Base-by-base conservation (phyloP, 768 basidiomycete genomes). In the Lentinula sp. region DNA sequence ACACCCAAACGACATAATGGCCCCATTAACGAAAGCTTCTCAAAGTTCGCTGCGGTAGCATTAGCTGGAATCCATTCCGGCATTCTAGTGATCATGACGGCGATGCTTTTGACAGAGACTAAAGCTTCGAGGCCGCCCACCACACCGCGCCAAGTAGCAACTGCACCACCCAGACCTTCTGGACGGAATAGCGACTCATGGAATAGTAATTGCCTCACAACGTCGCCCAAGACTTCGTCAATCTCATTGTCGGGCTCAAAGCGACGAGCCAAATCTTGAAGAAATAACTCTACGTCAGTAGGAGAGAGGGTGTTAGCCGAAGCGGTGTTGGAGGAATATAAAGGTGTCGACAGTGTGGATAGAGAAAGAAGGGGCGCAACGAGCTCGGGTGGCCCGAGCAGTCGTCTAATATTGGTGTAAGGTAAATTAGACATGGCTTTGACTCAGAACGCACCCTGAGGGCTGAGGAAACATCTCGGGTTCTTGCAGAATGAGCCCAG, bases 401-500 rank as follows among this genome's bases (percentile, higher is more conserved):
- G 76, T 68, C 88, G 88, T 7, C 91, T 92, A 60, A 39, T 28
- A 8, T 20, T 48, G 46, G 12, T n/a, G 36, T 15, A 2, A 42
- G 33, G 28, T 28, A 28, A 32, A 13, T 18, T 32, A 23, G 13
- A 6, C 4, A 18, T 43, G 12, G 49, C 6, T 23, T 6, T 43
- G 48, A 41, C 36, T 16, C 10, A 15, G 61, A 52, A 51, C 28
- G 76, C 12, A 91, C 94, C 85, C 82, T 57, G 73, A 59, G 9
- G 95, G 95, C 66, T 97, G 93, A 52, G 93, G 91, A 66, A 99
- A 98, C 89, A 98, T 95, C 42, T 86, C 87, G 1, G 95, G 91
- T 62, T 95, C 95, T 73, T 95, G 93, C 9, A 99, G 77, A 23
- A 83, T 90, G 52, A 98, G 80, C 5, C 95, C 95, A 10, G 88